Percentiles rank a stretch among this genome's conserved stretches.
Conservation (phyloP, 352 stramenopile species). For the Pythium oligandrum region DNA sequence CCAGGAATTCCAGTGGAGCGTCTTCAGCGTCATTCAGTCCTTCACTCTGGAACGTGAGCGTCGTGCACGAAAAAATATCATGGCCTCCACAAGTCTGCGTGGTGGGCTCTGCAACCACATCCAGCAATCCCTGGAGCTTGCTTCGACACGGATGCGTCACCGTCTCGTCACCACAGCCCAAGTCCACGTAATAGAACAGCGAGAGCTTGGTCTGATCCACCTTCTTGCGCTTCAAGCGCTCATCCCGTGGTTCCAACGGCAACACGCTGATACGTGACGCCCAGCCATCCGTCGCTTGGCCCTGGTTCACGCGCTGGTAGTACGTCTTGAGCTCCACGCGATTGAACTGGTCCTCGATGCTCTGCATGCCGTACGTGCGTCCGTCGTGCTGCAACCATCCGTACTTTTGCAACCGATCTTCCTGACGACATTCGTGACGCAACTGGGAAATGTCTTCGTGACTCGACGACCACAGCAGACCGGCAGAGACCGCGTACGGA, state of each 20-base stretch:
- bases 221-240: constrained; percentile 27
- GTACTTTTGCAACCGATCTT: constrained; percentile 75
- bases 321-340: constrained; percentile 52
- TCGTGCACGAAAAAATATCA: constrained; percentile 6
- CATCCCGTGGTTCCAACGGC: constrained; percentile 40
- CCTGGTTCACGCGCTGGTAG: constrained; percentile 36
- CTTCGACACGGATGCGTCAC: constrained; percentile 43
- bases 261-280: constrained; percentile 33
- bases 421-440: constrained; percentile 67
- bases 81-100: constrained; percentile 2
- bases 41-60: constrained; percentile 2
- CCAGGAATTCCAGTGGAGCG: constrained; percentile 39
- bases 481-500: constrained; percentile 57
- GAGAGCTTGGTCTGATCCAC: constrained; percentile 55
- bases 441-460: constrained; percentile 71
- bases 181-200: constrained; percentile 78
- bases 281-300: constrained; percentile 33
- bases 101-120: constrained; percentile 35
- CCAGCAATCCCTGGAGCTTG: constrained; percentile 41
- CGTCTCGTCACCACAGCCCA: constrained; percentile 67
- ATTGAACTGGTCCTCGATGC: constrained; percentile 75
- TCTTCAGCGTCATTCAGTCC: not conserved
- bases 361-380: constrained; percentile 45
- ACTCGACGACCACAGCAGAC: constrained; percentile 69
- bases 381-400: constrained; percentile 80